These are phyloP conservation scores for Chondrus crispus DNA, from an alignment of 23 red algal species.

Conservation along the genomic window DNA sequence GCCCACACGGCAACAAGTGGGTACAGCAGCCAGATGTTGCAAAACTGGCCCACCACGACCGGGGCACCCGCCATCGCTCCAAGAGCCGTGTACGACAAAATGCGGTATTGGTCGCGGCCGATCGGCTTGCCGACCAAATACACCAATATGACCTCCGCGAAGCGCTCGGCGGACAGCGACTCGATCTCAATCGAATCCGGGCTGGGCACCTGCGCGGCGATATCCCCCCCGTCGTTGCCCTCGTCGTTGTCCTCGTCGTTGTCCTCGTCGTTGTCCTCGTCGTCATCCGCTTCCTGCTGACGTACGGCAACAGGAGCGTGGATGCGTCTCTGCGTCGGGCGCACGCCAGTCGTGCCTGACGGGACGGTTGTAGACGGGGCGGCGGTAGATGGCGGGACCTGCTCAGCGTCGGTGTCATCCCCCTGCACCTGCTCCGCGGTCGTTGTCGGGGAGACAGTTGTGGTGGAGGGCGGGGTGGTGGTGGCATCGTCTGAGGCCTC, in stretches of 20 bases:
- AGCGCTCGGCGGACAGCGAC: neutral
- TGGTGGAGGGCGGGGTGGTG: neutral
- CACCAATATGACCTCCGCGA: neutral
- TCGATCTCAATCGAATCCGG: neutral
- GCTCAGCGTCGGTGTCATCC: neutral
- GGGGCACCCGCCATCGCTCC: constrained; percentile 4
- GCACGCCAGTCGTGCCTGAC: neutral
- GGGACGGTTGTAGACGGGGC: neutral
- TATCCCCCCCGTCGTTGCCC: neutral
- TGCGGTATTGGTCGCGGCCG: constrained; percentile 26
- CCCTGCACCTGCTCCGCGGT: neutral
- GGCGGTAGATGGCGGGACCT: neutral
- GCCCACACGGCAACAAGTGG: constrained; percentile 40
- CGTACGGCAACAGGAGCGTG: neutral
- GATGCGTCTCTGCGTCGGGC: neutral
- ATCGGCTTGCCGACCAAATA: constrained; percentile 41
- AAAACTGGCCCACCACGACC: constrained; percentile 9
- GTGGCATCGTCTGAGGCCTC: neutral
- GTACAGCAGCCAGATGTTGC: constrained; percentile 23
- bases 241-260: too few relatives aligned
- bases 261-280: too few relatives aligned
- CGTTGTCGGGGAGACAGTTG: neutral
- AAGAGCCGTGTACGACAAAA: constrained; percentile 36
- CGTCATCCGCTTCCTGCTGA: too few relatives aligned
- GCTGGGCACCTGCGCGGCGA: neutral